A percentile compares a stretch with the other conserved stretches of the same genome.
phyloP scores from a whole-genome alignment of 768 basidiomycete species.

The Suillus paluster region DNA sequence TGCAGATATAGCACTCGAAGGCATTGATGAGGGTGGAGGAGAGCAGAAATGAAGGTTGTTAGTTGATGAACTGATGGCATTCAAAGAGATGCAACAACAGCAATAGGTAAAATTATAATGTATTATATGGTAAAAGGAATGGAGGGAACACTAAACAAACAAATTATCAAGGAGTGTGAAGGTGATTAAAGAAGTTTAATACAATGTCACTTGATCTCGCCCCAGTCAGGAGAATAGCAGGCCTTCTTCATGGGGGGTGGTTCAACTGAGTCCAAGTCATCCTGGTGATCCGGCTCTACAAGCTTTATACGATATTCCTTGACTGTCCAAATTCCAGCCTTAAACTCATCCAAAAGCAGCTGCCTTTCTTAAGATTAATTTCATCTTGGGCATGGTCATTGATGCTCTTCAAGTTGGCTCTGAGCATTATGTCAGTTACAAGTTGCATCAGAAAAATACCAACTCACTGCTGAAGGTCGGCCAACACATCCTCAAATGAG shows the following conservation, averaged over 20 bases:
- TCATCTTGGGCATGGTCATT: too few species aligned
- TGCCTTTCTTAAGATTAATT: neutral
- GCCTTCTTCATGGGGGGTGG: neutral
- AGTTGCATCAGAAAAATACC: too few species aligned
- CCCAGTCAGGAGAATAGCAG: conserved; percentile 10
- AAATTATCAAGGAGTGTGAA: too few species aligned
- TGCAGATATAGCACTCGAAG: neutral
- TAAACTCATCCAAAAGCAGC: conserved; percentile 10
- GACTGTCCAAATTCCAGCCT: neutral
- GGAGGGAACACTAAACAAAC: too few species aligned
- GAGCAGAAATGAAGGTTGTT: neutral
- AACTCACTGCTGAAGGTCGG: too few species aligned
- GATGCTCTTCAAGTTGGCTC: too few species aligned
- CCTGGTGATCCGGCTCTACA: too few species aligned
- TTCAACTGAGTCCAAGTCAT: neutral
- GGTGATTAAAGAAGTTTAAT: too few species aligned
- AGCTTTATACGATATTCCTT: conserved; percentile 1
- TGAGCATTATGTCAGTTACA: too few species aligned
- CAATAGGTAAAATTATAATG: neutral
- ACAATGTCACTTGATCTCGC: neutral
- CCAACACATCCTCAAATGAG: too few species aligned
- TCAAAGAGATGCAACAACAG: neutral
- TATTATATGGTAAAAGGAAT: too few species aligned
- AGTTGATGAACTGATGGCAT: conserved; percentile 5
- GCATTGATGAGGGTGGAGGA: neutral